Evolutionary conservation across 163 green algal species (phyloP), one percentile per base, ranked within the genome.

Genomic region (Trebouxiophyceae sp.): DNA sequence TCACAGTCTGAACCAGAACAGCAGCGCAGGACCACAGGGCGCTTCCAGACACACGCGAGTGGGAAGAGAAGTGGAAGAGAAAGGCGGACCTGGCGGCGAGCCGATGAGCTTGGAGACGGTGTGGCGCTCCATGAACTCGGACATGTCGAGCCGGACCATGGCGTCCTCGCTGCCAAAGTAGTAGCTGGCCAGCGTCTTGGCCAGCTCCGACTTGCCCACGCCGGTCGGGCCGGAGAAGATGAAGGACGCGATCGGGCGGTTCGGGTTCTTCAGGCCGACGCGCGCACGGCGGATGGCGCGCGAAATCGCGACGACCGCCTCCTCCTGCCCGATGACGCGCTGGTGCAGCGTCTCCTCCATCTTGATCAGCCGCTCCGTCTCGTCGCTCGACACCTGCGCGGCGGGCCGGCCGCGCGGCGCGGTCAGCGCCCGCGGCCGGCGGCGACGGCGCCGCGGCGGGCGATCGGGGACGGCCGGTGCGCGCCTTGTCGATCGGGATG

Each of bases 51-150:
- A 22, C 20, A 50, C 12, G 39, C 16, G 12, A 12, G 8, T 50
- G 39, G 8, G 39, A n/a, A n/a, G n/a, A 50, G 39, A 50, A 50
- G 39, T 16, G 39, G 39, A 50, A n/a, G 39, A 16, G 16, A 39
- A 47, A 20, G 31, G 33, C 47, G 5, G 26, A 73, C 71, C 72
- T 34, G 93, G 93, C 0, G 93, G 94, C 0, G 88, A 96, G 32
- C 93, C 94, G 70, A 99, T 98, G 46, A 99, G 88, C 86, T 98
- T 98, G 77, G 76, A 90, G 31, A 99, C 94, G 12, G 94, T 98
- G 83, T 99, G 95, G 26, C 90, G 76, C 85, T 98, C 95, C 95
- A 99, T 99, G 84, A 97, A 99, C 87, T 99, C 95, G 28, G 80
- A 93, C 95, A 99, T 99, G 74, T 99, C 95, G 61, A 99, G 78